Evolutionary conservation across 768 basidiomycete genomes (phyloP), one percentile per base, ranked within the genome.

Genomic region (Lyophyllum semitale): DNA sequence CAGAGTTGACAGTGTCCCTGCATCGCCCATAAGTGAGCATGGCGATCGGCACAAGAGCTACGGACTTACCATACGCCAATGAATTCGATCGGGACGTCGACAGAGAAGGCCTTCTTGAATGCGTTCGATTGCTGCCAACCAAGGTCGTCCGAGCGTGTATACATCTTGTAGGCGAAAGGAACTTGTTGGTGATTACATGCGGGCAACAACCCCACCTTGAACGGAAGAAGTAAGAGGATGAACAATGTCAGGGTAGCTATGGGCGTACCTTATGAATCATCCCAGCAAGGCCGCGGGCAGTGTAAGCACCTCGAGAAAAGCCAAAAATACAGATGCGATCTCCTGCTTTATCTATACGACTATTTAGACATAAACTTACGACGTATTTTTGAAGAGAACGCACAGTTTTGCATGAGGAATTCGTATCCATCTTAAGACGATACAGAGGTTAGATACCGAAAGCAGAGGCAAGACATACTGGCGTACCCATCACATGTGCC

Each of bases 271-370:
- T 83, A 63, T 87, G 80, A 1, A 88, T 59, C 72, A 73, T 71
- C 8, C 72, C 84, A 74, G 64, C 50, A 17, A 64, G 27, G 26
- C 59, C 55, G 47, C 74, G 70, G 0, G 83, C 82, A 1, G 82
- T 82, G 63, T 83, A 84, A 22, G 83, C 78, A 7, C 84, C 84
- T 35, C 85, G 73, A 33, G 83, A 84, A 66, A 88, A 88, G 1
- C 46, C 60, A 46, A 59, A 65, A 25, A 87, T 78, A 61, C 76
- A 85, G 48, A 87, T 82, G 43, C 73, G 75, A 68, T 86, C 84
- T 1, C 78, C 79, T 4, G 67, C 65, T 27, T 68, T 68, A 58
- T 81, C 79, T 80, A 45, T 7, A 42, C 18, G 18, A 20, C 22
- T 35, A 30, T 5, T 11, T 5, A 6, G 11, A 30, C 17, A n/a